Conservation (phyloP, 176 grass and related monocot genomes). For the Thalia dealbata region DNA sequence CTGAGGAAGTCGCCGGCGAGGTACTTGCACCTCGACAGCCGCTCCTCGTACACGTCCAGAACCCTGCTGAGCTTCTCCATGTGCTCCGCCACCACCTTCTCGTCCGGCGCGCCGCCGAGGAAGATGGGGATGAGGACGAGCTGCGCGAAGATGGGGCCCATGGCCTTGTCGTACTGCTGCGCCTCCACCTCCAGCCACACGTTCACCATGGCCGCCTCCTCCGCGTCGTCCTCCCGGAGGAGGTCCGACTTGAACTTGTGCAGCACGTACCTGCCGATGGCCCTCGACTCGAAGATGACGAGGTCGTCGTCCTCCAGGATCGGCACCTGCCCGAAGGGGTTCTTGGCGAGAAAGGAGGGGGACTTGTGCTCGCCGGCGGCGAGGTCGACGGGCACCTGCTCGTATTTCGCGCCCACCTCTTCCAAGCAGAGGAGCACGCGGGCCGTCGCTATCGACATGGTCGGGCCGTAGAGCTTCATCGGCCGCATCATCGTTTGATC, state of each 20-base stretch:
- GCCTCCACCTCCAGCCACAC: constrained; percentile 62
- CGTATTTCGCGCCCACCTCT: constrained; percentile 2
- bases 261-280: constrained; percentile 42
- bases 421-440: neutral
- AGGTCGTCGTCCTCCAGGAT: constrained; percentile 55
- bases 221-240: constrained; percentile 25
- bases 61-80: constrained; percentile 44
- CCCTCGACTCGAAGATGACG: constrained; percentile 50
- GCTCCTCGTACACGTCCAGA: constrained; percentile 46
- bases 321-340: constrained; percentile 51
- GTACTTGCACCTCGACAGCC: constrained; percentile 36
- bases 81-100: constrained; percentile 29
- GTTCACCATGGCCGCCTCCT: constrained; percentile 43
- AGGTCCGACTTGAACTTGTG: constrained; percentile 60
- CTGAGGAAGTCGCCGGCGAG: constrained; percentile 62
- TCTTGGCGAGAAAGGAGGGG: constrained; percentile 2
- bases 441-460: neutral
- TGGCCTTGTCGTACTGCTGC: constrained; percentile 35
- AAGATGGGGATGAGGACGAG: constrained; percentile 18
- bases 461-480: neutral
- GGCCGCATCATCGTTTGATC: too few relatives aligned
- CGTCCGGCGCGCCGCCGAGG: constrained; percentile 33
- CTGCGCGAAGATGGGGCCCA: constrained; percentile 30
- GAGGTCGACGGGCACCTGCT: neutral
- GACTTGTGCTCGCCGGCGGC: constrained; percentile 10